Evolutionary conservation across 1,284 basidiomycete genomes (phyloP), one percentile per base, ranked within the genome.

Genomic region (Coniferiporia sulphurascens): DNA sequence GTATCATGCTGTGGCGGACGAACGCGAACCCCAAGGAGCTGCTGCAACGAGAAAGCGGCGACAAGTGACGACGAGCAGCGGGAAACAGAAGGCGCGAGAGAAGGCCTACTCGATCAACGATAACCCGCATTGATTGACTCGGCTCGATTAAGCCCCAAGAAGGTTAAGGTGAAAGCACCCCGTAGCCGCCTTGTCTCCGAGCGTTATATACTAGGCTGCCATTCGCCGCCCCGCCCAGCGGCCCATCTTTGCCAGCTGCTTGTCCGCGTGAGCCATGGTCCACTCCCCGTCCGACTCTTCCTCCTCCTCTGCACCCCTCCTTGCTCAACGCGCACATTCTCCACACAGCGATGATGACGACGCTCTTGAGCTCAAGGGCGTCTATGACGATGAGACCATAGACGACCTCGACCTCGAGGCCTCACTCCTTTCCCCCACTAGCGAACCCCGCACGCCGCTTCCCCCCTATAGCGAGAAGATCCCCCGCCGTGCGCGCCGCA

Each of bases 371-470:
- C 41, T 53, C 45, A 43, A 53, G 8, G 22, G 36, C 34, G 34
- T 19, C 8, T 55, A 21, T 46, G 17, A 19, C 48, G 54, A 55
- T 12, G 50, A 48, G 19, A 21, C 41, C 19, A 36, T 34, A 32
- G 27, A n/a, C 53, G 12, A n/a, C 21, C 51, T 52, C 38, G 59
- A 60, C 53, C 59, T 60, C 35, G 59, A 60, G 21, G 48, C 54
- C 34, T 52, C 51, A 17, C 27, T 38, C 9, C n/a, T 17, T 34
- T 52, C 51, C 38, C 34, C 17, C 48, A 15, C 32, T 49, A 13
- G 27, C 58, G 15, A 34, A 19, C 5, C 19, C 17, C 35, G 19
- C 27, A 35, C 38, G 10, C 50, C 49, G 1, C 45, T 50, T 4
- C 55, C 49, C 17, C 52, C 49, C 35, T 52, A 54, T 36, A 10